These are phyloP conservation scores for Centaurea solstitialis DNA, from an alignment of 129 eudicot genomes.

Conservation along the genomic window DNA sequence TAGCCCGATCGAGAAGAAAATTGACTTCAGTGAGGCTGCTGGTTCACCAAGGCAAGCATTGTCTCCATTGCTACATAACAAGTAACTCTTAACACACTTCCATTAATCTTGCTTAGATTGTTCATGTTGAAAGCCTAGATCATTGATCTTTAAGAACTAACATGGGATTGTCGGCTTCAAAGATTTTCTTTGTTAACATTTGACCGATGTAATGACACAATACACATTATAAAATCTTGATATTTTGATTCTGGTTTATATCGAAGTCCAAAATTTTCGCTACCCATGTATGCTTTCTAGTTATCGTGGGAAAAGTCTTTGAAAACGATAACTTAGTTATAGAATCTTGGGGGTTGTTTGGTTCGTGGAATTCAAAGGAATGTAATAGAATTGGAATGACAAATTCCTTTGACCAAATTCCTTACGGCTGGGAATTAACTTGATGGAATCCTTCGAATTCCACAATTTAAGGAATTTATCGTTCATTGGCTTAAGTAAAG, in stretches of 20 bases:
- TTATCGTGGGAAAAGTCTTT: not conserved
- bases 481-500: too few species aligned
- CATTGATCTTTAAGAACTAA: conserved; percentile 1
- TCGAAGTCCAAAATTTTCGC: not conserved
- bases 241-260: not conserved
- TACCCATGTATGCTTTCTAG: not conserved
- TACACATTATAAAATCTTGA: not conserved
- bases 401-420: too few species aligned
- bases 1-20: conserved; percentile 55
- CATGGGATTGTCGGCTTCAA: conserved; percentile 6
- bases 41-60: conserved; percentile 40
- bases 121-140: conserved; percentile 7
- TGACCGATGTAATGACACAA: not conserved
- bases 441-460: too few species aligned
- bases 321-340: not conserved
- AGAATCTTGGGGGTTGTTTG: not conserved
- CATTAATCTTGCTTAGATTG: not conserved
- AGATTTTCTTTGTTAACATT: not conserved
- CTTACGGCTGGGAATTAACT: too few species aligned
- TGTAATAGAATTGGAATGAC: too few species aligned
- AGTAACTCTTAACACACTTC: not conserved
- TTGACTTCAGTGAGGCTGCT: conserved; percentile 43
- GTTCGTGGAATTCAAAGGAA: too few species aligned
- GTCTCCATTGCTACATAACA: conserved; percentile 50
- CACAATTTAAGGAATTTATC: too few species aligned